A percentile compares a stretch with the other conserved stretches of the same genome.
Evolutionary conservation across 495 filamentous ascomycete genomes (phyloP).

Genomic region (Tuber microsphaerosporum): DNA sequence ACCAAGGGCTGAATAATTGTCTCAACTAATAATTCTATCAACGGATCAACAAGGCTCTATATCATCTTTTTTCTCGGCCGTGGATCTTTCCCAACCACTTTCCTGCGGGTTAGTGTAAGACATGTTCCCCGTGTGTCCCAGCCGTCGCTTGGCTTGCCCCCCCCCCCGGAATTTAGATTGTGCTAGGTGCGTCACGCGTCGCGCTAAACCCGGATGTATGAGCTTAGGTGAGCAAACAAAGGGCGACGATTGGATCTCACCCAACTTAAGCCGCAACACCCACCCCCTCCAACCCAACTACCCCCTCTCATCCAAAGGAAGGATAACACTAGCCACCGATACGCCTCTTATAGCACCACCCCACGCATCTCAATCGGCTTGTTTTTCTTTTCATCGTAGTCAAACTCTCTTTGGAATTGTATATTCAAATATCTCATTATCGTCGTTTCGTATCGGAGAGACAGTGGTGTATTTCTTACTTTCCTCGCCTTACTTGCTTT

Average conservation of each 20-base stretch:
- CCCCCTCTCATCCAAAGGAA: background rate
- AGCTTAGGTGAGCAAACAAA: background rate
- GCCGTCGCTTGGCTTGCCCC: background rate
- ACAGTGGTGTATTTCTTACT: background rate
- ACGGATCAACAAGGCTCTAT: background rate
- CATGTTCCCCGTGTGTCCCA: background rate
- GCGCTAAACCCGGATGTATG: background rate
- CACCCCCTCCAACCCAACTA: background rate
- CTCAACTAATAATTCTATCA: background rate
- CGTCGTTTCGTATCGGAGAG: background rate
- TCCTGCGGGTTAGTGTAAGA: background rate
- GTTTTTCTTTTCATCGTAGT: background rate
- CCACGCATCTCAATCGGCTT: background rate
- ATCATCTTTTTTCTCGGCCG: background rate
- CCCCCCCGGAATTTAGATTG: background rate
- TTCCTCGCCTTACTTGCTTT: constrained; percentile 8
- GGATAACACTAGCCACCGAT: background rate
- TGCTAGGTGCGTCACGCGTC: background rate
- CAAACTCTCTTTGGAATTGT: background rate
- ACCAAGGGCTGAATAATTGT: background rate
- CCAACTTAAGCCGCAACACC: background rate
- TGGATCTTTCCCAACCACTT: background rate
- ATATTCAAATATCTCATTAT: background rate
- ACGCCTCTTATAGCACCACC: background rate
- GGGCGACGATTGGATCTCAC: background rate